These are phyloP conservation scores for Umbellularia californica DNA, from an alignment of 164 flowering plant genomes.

Conservation along the genomic window DNA sequence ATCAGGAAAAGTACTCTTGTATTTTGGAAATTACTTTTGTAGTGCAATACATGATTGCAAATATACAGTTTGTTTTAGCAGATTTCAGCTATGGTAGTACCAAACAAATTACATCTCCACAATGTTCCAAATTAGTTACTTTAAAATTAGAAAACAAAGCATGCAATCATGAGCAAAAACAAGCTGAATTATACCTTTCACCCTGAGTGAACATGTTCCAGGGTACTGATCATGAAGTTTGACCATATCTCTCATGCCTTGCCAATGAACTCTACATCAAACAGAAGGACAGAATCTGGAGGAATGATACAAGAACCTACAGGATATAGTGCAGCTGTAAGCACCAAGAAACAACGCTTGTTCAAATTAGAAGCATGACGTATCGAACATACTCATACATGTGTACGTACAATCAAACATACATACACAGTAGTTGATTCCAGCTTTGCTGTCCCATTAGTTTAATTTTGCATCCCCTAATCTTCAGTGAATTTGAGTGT, in stretches of 20 bases:
- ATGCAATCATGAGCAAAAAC: background rate
- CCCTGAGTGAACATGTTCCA: background rate
- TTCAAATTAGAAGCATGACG: background rate
- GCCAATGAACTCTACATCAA: conserved; percentile 87
- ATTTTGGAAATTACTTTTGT: no score
- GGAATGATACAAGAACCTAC: conserved; percentile 87
- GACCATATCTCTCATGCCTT: conserved; percentile 39
- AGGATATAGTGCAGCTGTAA: conserved; percentile 6
- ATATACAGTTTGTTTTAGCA: no score
- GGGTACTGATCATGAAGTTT: background rate
- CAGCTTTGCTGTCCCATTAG: background rate
- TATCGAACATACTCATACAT: background rate
- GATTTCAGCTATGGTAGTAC: no score
- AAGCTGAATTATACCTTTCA: background rate
- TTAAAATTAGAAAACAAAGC: background rate
- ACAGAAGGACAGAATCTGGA: conserved; percentile 75
- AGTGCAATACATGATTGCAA: no score
- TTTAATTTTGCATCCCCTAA: background rate
- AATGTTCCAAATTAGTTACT: no score
- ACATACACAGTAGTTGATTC: background rate
- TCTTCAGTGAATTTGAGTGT: no score
- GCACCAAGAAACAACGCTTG: background rate
- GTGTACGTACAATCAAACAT: no score
- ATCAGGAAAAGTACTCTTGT: no score
- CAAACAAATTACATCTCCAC: no score